Evolutionary conservation across 108 stramenopile genomes (phyloP).

Genomic region (Pseudonitzschia multiseries): DNA sequence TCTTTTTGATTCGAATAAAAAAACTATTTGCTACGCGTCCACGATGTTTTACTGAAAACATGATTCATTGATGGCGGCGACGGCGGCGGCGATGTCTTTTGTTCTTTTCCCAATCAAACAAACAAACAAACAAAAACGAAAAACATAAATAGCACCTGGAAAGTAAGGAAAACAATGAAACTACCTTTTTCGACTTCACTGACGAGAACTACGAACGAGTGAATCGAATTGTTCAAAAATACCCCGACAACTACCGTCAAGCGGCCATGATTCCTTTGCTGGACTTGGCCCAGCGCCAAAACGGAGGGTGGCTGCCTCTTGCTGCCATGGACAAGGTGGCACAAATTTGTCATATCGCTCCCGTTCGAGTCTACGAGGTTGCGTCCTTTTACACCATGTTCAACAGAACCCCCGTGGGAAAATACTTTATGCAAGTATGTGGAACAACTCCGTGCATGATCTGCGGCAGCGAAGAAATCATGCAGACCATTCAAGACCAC

Average conservation of each 20-base stretch:
- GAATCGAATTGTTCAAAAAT: constrained; percentile 82
- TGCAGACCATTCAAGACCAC: constrained; percentile 95
- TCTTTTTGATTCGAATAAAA: background rate
- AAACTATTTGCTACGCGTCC: background rate
- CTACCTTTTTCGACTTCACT: constrained; percentile 92
- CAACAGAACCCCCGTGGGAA: constrained; percentile 98
- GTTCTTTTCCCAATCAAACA: too few species aligned
- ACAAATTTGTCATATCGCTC: constrained; percentile 84
- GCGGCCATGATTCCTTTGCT: constrained; percentile 95
- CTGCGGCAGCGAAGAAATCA: constrained; percentile 97
- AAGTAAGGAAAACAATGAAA: constrained; percentile 89
- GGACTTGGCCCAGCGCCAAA: constrained; percentile 96
- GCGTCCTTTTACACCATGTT: constrained; percentile 99
- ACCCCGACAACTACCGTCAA: constrained; percentile 98
- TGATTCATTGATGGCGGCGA: too few species aligned
- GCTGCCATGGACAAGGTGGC: constrained; percentile 99
- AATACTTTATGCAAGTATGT: constrained; percentile 99
- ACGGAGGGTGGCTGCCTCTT: constrained; percentile 97
- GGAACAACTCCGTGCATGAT: constrained; percentile 99
- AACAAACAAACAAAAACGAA: background rate
- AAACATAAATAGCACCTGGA: constrained; percentile 81
- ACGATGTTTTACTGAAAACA: background rate
- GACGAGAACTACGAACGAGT: constrained; percentile 95
- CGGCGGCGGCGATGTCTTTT: too few species aligned
- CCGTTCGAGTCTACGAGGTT: constrained; percentile 97